Base-by-base conservation (phyloP, 2,329 filamentous ascomycete genomes). In the Phyllosticta ampelicida region DNA sequence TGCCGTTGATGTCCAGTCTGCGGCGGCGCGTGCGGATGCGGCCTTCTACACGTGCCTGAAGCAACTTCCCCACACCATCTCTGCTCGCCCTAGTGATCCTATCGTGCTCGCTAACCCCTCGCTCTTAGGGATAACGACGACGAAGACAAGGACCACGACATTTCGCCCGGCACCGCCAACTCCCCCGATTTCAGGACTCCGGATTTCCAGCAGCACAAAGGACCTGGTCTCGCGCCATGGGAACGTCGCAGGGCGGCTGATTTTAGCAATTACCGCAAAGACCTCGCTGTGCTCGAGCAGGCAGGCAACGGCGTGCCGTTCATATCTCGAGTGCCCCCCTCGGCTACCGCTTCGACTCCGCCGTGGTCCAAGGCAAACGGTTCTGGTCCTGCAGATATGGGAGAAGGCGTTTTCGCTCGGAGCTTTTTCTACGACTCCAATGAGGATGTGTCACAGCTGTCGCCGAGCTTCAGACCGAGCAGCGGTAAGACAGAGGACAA, bases 361-460 rank as follows among this genome's bases (percentile, higher is more conserved):
- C 74, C 78, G 60, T 83, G 81, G 67, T 81, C 84, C 28, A 56
- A 61, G 60, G 51, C 66, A 56, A 73, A 73, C 65, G 70, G 71
- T 51, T 65, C 67, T 29, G 30, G 51, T 26, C 36, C 36, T 44
- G 55, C 50, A 58, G 66, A 66, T 50, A 74, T 77, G 70, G 70
- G 75, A 19, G 71, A 73, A 48, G 75, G 71, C 59, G 71, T 77
- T 49, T 78, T 75, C 60, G 28, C 50, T 21, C 55, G 59, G 53
- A 86, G 78, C 70, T 90, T 90, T 72, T 87, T 83, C 73, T 84
- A 90, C 70, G 85, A 90, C 68, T 89, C 86, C 30, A 86, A 80
- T 74, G 87, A 91, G 66, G 86, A 84, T 67, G 68, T 86, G 13
- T 66, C 72, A 16, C 89, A 89, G 65, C 74, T 89, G 56, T 90